phyloP scores from a whole-genome alignment of 2,329 filamentous ascomycete species.

The Dryadomyces sulphureus region DNA sequence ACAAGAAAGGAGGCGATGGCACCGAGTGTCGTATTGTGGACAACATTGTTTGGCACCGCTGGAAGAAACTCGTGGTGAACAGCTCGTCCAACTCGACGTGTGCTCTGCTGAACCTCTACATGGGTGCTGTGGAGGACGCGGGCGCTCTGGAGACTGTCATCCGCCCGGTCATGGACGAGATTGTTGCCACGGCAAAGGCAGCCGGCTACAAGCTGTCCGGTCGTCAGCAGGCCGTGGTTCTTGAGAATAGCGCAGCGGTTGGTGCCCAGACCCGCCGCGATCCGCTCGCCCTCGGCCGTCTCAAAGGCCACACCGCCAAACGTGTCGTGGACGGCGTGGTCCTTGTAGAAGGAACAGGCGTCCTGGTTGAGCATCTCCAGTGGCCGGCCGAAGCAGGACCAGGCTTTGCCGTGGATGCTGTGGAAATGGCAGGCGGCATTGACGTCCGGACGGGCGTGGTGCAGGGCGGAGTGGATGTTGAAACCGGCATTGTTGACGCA shows the following conservation, averaged over 20 bases:
- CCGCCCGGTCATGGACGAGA: constrained; percentile 18
- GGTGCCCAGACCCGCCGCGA: constrained; percentile 45
- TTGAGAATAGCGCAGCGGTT: constrained; percentile 49
- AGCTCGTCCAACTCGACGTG: constrained; percentile 4
- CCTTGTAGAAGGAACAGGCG: constrained; percentile 46
- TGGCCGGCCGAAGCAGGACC: constrained; percentile 45
- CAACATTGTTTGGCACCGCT: constrained; percentile 3
- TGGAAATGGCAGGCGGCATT: constrained; percentile 56
- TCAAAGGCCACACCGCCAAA: constrained; percentile 36
- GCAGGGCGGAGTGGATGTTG: constrained; percentile 51
- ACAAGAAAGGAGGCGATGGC: background rate
- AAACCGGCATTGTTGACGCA: constrained; percentile 56
- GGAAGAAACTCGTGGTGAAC: constrained; percentile 4
- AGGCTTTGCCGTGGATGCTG: constrained; percentile 48
- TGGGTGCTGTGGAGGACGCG: constrained; percentile 1
- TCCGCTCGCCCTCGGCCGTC: constrained; percentile 46
- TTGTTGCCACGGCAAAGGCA: constrained; percentile 16
- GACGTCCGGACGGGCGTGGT: constrained; percentile 49
- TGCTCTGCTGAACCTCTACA: background rate
- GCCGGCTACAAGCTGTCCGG: constrained; percentile 31
- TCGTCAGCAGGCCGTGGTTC: constrained; percentile 28
- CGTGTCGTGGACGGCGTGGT: constrained; percentile 52
- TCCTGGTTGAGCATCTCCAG: constrained; percentile 58
- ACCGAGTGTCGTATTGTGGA: background rate
- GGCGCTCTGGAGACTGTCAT: background rate